phyloP scores from a whole-genome alignment of 306 rosid species.

The Acacia acuminata region DNA sequence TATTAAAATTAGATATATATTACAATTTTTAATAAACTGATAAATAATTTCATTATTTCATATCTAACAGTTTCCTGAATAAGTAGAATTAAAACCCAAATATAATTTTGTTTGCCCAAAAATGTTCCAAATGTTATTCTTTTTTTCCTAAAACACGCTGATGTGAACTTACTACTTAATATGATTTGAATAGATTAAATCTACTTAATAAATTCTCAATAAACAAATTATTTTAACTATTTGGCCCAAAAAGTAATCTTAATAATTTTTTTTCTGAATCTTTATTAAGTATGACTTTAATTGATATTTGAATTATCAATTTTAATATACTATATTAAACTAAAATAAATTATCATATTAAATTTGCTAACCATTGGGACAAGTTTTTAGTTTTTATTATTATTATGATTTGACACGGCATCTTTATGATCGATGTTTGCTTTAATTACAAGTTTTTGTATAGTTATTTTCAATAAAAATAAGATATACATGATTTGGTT shows the following conservation, averaged over 20 bases:
- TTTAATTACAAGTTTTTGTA: background rate
- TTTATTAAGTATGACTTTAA: background rate
- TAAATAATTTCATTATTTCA: background rate
- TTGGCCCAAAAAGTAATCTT: background rate
- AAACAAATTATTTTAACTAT: background rate
- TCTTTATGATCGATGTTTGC: background rate
- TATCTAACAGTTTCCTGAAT: background rate
- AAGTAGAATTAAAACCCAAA: background rate
- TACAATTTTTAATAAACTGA: background rate
- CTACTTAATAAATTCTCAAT: background rate
- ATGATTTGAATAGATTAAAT: background rate
- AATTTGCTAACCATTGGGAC: background rate
- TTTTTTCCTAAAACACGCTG: background rate
- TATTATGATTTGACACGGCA: background rate
- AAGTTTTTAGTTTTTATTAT: background rate
- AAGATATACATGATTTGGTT: background rate
- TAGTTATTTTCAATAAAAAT: background rate
- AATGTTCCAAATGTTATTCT: background rate
- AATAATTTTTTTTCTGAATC: background rate
- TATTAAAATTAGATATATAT: background rate
- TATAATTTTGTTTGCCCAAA: background rate
- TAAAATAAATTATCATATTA: background rate
- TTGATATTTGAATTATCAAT: background rate
- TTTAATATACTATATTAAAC: background rate
- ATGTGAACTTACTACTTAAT: background rate